Evolutionary conservation across 108 stramenopile genomes (phyloP).

Genomic region (Pseudonitzschia multistriata): DNA sequence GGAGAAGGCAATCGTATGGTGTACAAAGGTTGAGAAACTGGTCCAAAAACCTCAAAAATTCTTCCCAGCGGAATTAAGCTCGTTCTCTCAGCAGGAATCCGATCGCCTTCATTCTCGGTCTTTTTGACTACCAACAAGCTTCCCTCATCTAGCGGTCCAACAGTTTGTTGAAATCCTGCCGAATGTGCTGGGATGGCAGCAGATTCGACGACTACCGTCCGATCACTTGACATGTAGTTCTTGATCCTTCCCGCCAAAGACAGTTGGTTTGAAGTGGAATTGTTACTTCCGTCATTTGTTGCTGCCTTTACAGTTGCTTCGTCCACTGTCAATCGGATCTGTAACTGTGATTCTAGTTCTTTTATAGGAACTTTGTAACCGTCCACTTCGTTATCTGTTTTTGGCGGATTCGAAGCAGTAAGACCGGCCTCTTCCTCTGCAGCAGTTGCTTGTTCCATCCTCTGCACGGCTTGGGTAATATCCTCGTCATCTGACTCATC

Average conservation of each 20-base stretch:
- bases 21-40: slow-evolving; percentile 79
- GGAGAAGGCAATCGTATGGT: slow-evolving; percentile 57
- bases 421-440: slow-evolving; percentile 15
- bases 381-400: slow-evolving; percentile 77
- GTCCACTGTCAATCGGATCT: slow-evolving; percentile 34
- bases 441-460: slow-evolving; percentile 49
- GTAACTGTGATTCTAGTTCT: slow-evolving; percentile 52
- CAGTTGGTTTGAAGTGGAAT: slow-evolving; percentile 21
- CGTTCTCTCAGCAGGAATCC: neutral
- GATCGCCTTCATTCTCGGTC: neutral
- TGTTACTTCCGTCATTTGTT: neutral
- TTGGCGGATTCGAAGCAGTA: slow-evolving; percentile 31
- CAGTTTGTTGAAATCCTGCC: slow-evolving; percentile 1
- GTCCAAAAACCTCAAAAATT: slow-evolving; percentile 86
- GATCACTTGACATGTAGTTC: slow-evolving; percentile 56
- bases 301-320: neutral
- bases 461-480: slow-evolving; percentile 39
- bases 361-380: slow-evolving; percentile 55
- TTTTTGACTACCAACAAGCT: slow-evolving; percentile 53
- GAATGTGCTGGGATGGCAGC: neutral
- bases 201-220: slow-evolving; percentile 71
- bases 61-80: slow-evolving; percentile 53
- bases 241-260: slow-evolving; percentile 59
- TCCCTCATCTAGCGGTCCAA: slow-evolving; percentile 62
- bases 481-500: slow-evolving; percentile 22